Percentiles rank a stretch among this genome's conserved stretches.
These are phyloP conservation scores for Pseudogymnoascus sp. DNA, from an alignment of 2,329 filamentous ascomycete species.

Conservation along the genomic window DNA sequence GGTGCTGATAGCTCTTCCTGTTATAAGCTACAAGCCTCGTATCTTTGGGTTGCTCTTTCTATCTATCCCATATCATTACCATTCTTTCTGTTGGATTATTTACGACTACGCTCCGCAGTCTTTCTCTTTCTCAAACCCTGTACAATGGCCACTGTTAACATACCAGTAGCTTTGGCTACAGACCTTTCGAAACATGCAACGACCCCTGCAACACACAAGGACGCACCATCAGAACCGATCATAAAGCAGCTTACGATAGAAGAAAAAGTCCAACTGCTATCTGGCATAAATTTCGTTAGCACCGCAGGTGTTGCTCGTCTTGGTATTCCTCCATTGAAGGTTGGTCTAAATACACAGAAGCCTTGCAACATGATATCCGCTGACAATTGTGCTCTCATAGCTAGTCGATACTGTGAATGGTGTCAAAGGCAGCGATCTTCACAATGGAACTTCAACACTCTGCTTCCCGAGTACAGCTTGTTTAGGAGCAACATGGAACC, in stretches of 20 bases:
- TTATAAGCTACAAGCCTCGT: not conserved
- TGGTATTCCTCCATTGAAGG: slow-evolving; percentile 24
- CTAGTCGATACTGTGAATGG: slow-evolving; percentile 14
- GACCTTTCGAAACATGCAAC: not conserved
- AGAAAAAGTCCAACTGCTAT: slow-evolving; percentile 26
- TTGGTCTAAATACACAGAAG: slow-evolving; percentile 10
- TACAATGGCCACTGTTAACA: not conserved
- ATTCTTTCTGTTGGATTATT: not conserved
- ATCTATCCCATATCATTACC: not conserved
- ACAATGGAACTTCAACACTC: slow-evolving; percentile 10
- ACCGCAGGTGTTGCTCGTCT: slow-evolving; percentile 23
- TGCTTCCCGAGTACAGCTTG: not conserved
- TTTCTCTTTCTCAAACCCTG: not conserved
- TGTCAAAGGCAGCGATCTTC: slow-evolving; percentile 10
- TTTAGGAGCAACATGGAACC: slow-evolving; percentile 25
- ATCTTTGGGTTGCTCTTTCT: not conserved
- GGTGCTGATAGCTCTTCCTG: not conserved
- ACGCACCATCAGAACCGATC: not conserved
- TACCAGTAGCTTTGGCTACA: not conserved
- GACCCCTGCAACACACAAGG: not conserved
- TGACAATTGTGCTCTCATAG: not conserved
- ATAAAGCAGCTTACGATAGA: slow-evolving; percentile 24
- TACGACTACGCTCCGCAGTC: not conserved
- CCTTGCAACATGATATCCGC: not conserved
- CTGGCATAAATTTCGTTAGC: slow-evolving; percentile 23